These are phyloP conservation scores for Carallia brachiata DNA, from an alignment of 345 rosid species.

Conservation along the genomic window DNA sequence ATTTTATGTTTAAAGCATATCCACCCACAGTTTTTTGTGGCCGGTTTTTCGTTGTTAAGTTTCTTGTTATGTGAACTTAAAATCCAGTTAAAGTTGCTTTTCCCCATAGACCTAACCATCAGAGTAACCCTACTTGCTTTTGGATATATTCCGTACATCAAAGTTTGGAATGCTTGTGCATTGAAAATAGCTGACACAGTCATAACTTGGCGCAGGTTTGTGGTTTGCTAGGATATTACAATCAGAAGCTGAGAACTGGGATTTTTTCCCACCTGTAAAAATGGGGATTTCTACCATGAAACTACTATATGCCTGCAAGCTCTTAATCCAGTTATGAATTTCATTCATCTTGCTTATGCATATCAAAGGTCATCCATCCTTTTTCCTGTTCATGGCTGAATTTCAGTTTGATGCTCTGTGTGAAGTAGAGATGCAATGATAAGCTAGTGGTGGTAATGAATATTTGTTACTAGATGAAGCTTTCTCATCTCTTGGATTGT, in stretches of 20 bases:
- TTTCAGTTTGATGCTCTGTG: background rate
- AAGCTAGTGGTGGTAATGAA: too few relatives aligned
- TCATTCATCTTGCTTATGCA: background rate
- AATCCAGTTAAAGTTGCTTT: background rate
- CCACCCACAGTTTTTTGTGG: too few relatives aligned
- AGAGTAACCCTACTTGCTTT: background rate
- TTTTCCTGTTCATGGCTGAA: background rate
- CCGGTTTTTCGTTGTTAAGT: too few relatives aligned
- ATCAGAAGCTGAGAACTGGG: slow-evolving; percentile 70
- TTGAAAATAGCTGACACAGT: background rate
- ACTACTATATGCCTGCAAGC: slow-evolving; percentile 95
- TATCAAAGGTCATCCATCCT: background rate
- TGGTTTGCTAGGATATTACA: slow-evolving; percentile 85
- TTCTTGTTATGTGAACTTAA: too few relatives aligned
- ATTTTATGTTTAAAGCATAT: too few relatives aligned
- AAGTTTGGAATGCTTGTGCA: background rate
- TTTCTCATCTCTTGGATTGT: too few relatives aligned
- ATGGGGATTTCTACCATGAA: slow-evolving; percentile 84
- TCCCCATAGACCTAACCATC: background rate
- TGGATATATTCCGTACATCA: background rate
- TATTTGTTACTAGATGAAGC: too few relatives aligned
- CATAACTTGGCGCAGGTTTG: slow-evolving; percentile 52
- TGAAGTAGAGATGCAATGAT: too few relatives aligned
- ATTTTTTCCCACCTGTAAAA: slow-evolving; percentile 73
- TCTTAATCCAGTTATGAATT: slow-evolving; percentile 65